A percentile compares a stretch with the other conserved stretches of the same genome.
phyloP scores from a whole-genome alignment of 1,139 yeast species.

The Dujonia santamariae region DNA sequence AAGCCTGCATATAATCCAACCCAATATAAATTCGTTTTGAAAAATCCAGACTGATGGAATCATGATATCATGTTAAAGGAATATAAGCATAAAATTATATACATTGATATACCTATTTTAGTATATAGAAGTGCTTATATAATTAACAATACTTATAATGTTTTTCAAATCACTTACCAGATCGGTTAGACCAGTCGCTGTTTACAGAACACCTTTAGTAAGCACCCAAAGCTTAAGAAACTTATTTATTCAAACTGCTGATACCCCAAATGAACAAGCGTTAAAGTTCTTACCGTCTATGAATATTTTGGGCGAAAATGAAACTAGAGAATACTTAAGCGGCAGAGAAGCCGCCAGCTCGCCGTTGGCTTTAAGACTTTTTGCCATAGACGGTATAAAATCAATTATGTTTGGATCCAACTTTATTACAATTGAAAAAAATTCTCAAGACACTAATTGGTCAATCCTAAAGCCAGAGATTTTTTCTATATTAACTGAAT shows the following conservation, averaged over 20 bases:
- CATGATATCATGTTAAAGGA: too few species aligned
- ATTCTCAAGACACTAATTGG: slow-evolving; percentile 57
- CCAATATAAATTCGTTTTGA: too few species aligned
- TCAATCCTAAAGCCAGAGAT: slow-evolving; percentile 82
- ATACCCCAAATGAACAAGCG: slow-evolving; percentile 49
- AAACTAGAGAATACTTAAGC: slow-evolving; percentile 51
- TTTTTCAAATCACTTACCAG: too few species aligned
- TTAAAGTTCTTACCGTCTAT: slow-evolving; percentile 46
- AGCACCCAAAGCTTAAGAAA: slow-evolving; percentile 17
- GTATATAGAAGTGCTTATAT: too few species aligned
- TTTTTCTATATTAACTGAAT: slow-evolving; percentile 80
- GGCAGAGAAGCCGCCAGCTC: slow-evolving; percentile 57
- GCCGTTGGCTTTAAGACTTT: slow-evolving; percentile 52
- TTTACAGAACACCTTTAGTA: not conserved
- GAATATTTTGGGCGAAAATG: slow-evolving; percentile 39
- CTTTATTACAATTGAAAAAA: slow-evolving; percentile 84
- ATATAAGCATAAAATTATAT: too few species aligned
- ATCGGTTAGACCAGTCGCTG: not conserved
- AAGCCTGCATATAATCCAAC: too few species aligned
- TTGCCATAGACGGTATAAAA: slow-evolving; percentile 50
- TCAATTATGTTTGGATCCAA: slow-evolving; percentile 54
- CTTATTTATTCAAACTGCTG: slow-evolving; percentile 38
- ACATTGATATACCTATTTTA: too few species aligned
- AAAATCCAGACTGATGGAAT: too few species aligned
- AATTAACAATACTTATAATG: too few species aligned